phyloP scores from a whole-genome alignment of 2,329 filamentous ascomycete species.

The Rhinocladiella similis region DNA sequence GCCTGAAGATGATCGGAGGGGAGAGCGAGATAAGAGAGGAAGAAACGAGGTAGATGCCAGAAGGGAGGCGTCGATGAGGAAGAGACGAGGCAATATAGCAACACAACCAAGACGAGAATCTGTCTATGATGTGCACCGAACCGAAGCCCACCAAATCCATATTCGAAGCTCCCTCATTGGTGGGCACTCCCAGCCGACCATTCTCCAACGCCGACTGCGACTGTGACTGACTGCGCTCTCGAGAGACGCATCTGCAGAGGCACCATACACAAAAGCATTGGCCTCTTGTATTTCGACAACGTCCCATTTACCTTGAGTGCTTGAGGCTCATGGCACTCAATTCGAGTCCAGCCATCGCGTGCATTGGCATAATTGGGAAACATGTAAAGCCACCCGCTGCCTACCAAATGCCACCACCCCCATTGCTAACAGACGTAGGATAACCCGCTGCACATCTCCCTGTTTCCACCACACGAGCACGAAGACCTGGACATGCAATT shows the following conservation, averaged over 20 bases:
- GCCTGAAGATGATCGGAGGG: slow-evolving; percentile 20
- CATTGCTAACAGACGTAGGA: slow-evolving; percentile 59
- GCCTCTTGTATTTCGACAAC: neutral
- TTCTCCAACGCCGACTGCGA: neutral
- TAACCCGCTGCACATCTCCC: slow-evolving; percentile 89
- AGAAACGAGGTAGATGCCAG: slow-evolving; percentile 33
- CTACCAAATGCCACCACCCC: neutral
- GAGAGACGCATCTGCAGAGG: neutral
- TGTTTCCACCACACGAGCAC: slow-evolving; percentile 75
- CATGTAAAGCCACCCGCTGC: slow-evolving; percentile 60
- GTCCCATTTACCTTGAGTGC: neutral
- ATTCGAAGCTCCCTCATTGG: slow-evolving; percentile 22
- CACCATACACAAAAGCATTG: too few relatives aligned
- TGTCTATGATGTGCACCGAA: slow-evolving; percentile 18
- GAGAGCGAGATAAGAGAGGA: slow-evolving; percentile 13
- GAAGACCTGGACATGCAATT: slow-evolving; percentile 81
- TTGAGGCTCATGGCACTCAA: slow-evolving; percentile 22
- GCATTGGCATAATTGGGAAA: slow-evolving; percentile 90
- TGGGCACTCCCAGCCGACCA: neutral
- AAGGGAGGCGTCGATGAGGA: slow-evolving; percentile 24
- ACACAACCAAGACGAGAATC: slow-evolving; percentile 5
- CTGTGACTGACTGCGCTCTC: neutral
- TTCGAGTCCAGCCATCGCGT: slow-evolving; percentile 74
- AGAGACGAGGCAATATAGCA: neutral
- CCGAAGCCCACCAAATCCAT: slow-evolving; percentile 5